A percentile compares a stretch with the other conserved stretches of the same genome.
Conservation (phyloP, 176 grass and related monocot genomes). For the Bromus sterilis region DNA sequence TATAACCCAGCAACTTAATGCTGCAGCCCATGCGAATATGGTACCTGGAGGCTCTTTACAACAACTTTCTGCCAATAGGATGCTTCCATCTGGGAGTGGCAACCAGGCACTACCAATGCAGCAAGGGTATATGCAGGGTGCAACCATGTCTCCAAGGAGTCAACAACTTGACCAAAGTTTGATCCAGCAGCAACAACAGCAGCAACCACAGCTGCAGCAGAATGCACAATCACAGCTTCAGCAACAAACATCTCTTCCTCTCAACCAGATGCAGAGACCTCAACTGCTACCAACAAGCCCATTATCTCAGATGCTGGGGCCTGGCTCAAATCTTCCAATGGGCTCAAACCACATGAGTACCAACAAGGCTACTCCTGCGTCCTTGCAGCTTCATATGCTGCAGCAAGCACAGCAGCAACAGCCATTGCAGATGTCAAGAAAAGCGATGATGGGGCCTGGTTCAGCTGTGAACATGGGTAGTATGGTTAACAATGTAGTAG, state of each 20-base stretch:
- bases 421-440: constrained; percentile 58
- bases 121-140: constrained; percentile 58
- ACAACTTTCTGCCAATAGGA: constrained; percentile 54
- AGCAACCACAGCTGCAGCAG: constrained; percentile 48
- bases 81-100: constrained; percentile 57
- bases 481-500: constrained; percentile 62
- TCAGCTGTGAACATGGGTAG: constrained; percentile 60
- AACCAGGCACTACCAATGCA: constrained; percentile 51
- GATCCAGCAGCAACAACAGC: constrained; percentile 60
- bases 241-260: constrained; percentile 59
- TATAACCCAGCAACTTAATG: constrained; percentile 57
- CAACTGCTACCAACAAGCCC: constrained; percentile 52
- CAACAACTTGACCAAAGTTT: constrained; percentile 72
- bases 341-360: constrained; percentile 54
- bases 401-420: constrained; percentile 61
- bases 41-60: constrained; percentile 41
- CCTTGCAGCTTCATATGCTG: constrained; percentile 61
- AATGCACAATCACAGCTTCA: constrained; percentile 60
- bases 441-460: constrained; percentile 72
- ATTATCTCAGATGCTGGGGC: constrained; percentile 68
- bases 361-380: constrained; percentile 37
- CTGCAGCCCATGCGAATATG: constrained; percentile 48
- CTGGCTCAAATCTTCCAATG: constrained; percentile 63
- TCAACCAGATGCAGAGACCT: constrained; percentile 69
- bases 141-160: constrained; percentile 56